phyloP scores from a whole-genome alignment of 257 asterid genomes.

The Echites panduratus region DNA sequence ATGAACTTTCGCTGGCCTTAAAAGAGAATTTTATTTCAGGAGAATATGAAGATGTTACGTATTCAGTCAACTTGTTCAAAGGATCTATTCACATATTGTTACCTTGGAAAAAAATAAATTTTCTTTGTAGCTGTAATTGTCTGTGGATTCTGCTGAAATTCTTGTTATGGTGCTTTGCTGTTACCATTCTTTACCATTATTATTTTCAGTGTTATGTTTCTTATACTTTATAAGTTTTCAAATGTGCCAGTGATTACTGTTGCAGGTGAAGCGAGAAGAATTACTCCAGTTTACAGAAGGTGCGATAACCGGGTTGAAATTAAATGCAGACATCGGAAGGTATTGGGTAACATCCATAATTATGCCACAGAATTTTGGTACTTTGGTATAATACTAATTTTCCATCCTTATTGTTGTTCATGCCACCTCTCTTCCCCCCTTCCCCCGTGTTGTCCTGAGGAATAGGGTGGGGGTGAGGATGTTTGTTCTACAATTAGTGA shows the following conservation, averaged over 20 bases:
- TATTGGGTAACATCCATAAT: conserved; percentile 13
- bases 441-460: neutral
- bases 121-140: neutral
- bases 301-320: conserved; percentile 91
- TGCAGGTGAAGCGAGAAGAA: conserved; percentile 92
- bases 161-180: neutral
- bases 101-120: neutral
- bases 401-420: neutral
- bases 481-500: neutral
- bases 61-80: neutral
- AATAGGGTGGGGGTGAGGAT: neutral
- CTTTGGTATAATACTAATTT: neutral
- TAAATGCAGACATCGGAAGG: conserved; percentile 81
- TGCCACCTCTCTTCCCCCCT: neutral
- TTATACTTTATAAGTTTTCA: neutral
- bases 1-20: neutral
- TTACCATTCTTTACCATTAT: neutral
- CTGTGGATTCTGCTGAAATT: neutral
- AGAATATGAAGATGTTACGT: conserved; percentile 1
- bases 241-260: conserved; percentile 11
- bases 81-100: neutral
- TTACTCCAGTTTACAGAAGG: conserved; percentile 95
- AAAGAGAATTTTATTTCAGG: neutral
- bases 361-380: conserved; percentile 6
- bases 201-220: neutral